Conservation (phyloP, 164 flowering plant genomes). For the Umbilicus rupestris region DNA sequence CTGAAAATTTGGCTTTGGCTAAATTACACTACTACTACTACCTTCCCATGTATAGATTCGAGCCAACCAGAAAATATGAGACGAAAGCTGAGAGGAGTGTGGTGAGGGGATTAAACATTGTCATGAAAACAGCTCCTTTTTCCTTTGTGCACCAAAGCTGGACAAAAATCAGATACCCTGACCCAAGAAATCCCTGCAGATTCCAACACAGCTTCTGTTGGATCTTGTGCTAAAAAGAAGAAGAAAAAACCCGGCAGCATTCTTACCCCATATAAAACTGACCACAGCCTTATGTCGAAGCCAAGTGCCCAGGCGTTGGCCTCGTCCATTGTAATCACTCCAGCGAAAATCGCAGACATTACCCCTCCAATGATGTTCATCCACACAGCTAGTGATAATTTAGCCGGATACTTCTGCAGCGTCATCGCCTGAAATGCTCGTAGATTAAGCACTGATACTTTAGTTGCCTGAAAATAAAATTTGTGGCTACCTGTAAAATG, state of each 20-base stretch:
- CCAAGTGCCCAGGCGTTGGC: conserved; percentile 62
- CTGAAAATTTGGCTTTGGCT: neutral
- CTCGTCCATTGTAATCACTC: conserved; percentile 12
- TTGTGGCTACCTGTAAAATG: conserved; percentile 56
- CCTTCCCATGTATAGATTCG: conserved; percentile 65
- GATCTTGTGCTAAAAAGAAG: neutral
- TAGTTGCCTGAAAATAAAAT: neutral
- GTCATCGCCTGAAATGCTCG: conserved; percentile 41
- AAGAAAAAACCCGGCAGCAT: no score
- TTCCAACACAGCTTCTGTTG: neutral
- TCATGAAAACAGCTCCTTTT: conserved; percentile 56
- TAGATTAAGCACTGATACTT: neutral
- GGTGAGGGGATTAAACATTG: conserved; percentile 68
- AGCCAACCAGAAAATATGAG: conserved; percentile 62
- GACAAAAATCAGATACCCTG: conserved; percentile 45
- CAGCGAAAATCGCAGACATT: conserved; percentile 70
- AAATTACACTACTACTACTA: no score
- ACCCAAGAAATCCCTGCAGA: conserved; percentile 57
- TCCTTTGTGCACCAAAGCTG: conserved; percentile 73
- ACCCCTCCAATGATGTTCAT: conserved; percentile 72
- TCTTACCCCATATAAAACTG: conserved; percentile 52
- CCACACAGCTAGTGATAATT: conserved; percentile 73
- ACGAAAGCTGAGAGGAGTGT: conserved; percentile 51
- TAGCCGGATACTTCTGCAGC: conserved; percentile 71
- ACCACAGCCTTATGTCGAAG: conserved; percentile 55